These are phyloP conservation scores for Apium graveolens DNA, from an alignment of 129 eudicot species.

Conservation along the genomic window DNA sequence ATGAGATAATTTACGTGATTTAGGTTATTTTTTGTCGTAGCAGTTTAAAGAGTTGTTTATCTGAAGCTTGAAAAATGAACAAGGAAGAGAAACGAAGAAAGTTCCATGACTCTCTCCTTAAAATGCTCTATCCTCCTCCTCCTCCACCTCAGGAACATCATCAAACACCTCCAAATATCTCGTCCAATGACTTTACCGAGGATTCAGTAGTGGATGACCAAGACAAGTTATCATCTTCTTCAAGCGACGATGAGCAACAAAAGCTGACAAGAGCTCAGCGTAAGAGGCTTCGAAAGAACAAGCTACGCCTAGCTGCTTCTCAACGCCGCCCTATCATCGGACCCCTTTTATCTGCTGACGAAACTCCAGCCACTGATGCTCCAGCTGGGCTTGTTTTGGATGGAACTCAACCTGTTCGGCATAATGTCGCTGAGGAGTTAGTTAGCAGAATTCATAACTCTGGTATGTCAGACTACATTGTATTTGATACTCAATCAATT, in stretches of 20 bases:
- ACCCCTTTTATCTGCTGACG: slow-evolving; percentile 35
- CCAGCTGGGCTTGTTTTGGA: slow-evolving; percentile 8
- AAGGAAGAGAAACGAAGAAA: slow-evolving; percentile 40
- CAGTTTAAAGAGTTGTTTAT: no score
- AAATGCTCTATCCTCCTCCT: slow-evolving; percentile 58
- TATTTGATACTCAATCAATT: background rate
- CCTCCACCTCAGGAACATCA: slow-evolving; percentile 19
- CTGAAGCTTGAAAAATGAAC: slow-evolving; percentile 15
- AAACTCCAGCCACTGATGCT: background rate
- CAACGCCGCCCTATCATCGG: slow-evolving; percentile 50
- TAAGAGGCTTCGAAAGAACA: slow-evolving; percentile 63
- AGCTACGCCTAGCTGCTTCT: slow-evolving; percentile 48
- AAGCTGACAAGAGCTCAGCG: slow-evolving; percentile 72
- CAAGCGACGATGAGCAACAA: slow-evolving; percentile 18
- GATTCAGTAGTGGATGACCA: slow-evolving; percentile 23
- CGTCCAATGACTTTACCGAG: background rate
- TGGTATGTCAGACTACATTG: slow-evolving; percentile 12
- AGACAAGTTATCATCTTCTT: slow-evolving; percentile 15
- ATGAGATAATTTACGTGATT: no score
- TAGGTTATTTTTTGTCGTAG: no score
- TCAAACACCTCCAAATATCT: background rate
- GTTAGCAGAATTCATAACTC: slow-evolving; percentile 12
- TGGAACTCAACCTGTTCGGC: slow-evolving; percentile 45
- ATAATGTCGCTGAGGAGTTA: slow-evolving; percentile 32
- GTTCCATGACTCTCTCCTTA: slow-evolving; percentile 51